Base-by-base conservation (phyloP, 2,329 filamentous ascomycete species). In the Leptoxyphium fumago region DNA sequence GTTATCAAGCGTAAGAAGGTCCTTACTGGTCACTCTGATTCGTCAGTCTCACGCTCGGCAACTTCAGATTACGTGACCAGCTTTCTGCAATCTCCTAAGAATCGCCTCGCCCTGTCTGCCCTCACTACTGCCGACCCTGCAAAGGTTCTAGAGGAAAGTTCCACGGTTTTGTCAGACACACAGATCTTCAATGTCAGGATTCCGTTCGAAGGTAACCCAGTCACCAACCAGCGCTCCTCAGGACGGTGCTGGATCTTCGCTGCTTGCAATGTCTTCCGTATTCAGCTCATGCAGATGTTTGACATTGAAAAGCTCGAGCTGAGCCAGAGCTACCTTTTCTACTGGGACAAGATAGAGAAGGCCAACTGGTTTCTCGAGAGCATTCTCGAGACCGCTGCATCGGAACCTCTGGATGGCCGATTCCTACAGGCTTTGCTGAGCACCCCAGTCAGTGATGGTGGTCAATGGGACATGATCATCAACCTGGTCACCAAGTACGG, bases 301-400 rank as follows among this genome's bases (percentile, higher is more conserved):
- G 76, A 78, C 50, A 74, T 94, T 15, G 74, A 79, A 40, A 70
- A 74, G 43, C 93, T 94, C 55, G 84, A 94, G 68, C 71, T 94
- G n/a, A 87, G 81, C 28, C 87, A 94, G 64, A 72, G 80, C 1
- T 93, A 93, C 56, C 73, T 94, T 3, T 94, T 89, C 67, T 94
- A 86, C 72, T 93, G 83, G 81, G 87, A 94, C 62, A 94, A 94
- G 67, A 75, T 94, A 15, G 87, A 94, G 63, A 94, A 94, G 64
- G 73, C 82, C 8, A 94, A 94, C 62, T 94, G 76, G 69, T 94
- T 93, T 66, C 73, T 94, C 14, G 85, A 93, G 64, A 82, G 84
- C 55, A 76, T 89, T 48, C 74, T 94, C 44, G 78, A 84, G 49
- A 93, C 86, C 0, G 73, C 76, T 0, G 67, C 69, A 42, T 11